Evolutionary conservation across 495 filamentous ascomycete species (phyloP), one percentile per base, ranked within the genome.

Genomic region (Penicillium roqueforti): DNA sequence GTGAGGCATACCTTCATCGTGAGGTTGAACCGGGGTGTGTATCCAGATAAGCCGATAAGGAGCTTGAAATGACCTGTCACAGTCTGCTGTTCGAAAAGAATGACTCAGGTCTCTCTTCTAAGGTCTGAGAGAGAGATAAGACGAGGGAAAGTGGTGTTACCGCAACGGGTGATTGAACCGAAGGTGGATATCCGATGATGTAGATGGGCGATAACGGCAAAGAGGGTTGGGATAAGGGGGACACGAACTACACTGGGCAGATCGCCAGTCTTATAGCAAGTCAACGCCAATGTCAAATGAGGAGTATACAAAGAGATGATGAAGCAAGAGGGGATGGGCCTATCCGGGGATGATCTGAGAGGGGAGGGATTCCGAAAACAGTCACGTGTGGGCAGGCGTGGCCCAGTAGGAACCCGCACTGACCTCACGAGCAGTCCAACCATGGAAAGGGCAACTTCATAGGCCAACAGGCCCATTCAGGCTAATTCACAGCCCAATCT

Each of bases 361-460:
- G 45, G 55, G 47, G 54, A 54, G 56, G 56, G 16, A 62, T 61
- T 69, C 67, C 68, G 67, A 16, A 26, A 39, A 58, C 50, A 58
- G 51, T 76, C 73, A 75, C 71, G 72, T 76, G 73, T 47, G 37
- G 34, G 34, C 16, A 29, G 23, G 46, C 23, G 32, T 38, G 50
- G 61, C 62, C 75, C 75, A 77, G 75, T 77, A 67, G 75, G 59
- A 75, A 58, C 56, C 57, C 68, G 62, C 66, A 54, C 54, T 64
- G 57, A 66, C 73, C 62, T 76, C 75, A 77, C 75, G 73, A 62
- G 67, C 44, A 37, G 34, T 16, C 16, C 43, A 57, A 47, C 59
- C 57, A 63, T 57, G 57, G 62, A 67, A 55, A 56, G 37, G 40
- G 13, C 18, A 19, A n/a, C n/a, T 44, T 61, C 54, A 67, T 6